Base-by-base conservation (phyloP, 768 basidiomycete species). In the Macrocybe gigantea region DNA sequence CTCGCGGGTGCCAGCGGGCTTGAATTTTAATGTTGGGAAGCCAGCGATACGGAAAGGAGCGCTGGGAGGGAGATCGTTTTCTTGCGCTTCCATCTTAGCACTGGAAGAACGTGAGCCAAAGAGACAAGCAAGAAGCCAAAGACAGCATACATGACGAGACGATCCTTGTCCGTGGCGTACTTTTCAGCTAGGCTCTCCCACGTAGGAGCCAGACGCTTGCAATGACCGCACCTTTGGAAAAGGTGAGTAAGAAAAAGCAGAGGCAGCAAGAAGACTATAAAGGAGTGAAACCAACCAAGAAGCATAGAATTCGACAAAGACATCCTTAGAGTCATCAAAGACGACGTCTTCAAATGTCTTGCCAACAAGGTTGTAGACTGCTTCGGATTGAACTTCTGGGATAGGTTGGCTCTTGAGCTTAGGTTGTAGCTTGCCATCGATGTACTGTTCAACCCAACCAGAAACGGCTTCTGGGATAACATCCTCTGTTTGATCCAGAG, bases 1-100 rank as follows among this genome's bases (percentile, higher is more conserved):
- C 44, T 91, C 84, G 47, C 74, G 72, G 14, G 79, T 70, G 40
- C 95, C 95, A 10, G 96, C 95, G 5, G 83, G 77, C 72, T 93
- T 94, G 79, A 99, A 95, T 65, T 98, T 98, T 61, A 98, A 63
- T 5, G 96, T 98, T 6, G 96, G 95, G 86, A 92, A 93, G 36
- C 92, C 90, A 47, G 73, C 59, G 50, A 98, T 69, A 45, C 84
- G 81, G 90, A 99, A 98, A 32, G 85, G 81, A 50, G 85, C 80
- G n/a, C 79, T 79, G 13, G 84, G 74, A 41, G 96, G 95, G 11
- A 99, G 77, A 64, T 99, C 96, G 64, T 99, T 99, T 68, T 96
- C 93, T 50, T 85, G 85, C 1, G 93, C 91, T 55, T 99, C 96
- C 73, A 98, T 83, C 71, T 98, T 97, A 60, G 93, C 94, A 64